Conservation (phyloP, 2,329 filamentous ascomycete genomes). For the Fusarium nematophilum region DNA sequence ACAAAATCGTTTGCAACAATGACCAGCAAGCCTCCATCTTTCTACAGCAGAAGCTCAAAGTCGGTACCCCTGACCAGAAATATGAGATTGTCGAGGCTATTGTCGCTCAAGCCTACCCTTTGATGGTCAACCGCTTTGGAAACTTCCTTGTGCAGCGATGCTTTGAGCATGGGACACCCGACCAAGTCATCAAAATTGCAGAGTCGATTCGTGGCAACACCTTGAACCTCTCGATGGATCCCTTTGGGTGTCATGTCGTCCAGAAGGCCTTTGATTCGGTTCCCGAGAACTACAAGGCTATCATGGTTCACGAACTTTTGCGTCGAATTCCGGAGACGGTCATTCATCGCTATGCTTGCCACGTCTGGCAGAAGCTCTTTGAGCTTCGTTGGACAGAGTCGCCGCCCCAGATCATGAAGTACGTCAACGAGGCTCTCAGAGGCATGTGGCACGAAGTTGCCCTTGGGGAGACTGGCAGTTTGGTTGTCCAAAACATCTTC, state of each 20-base stretch:
- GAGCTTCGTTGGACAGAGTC: conserved; percentile 95
- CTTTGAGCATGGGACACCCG: conserved; percentile 96
- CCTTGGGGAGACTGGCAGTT: conserved; percentile 93
- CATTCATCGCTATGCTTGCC: conserved; percentile 97
- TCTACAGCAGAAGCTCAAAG: conserved; percentile 97
- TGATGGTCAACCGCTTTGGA: conserved; percentile 99
- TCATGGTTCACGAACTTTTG: conserved; percentile 98
- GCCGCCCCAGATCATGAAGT: conserved; percentile 98
- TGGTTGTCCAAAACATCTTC: conserved; percentile 99
- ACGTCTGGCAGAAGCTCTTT: conserved; percentile 99
- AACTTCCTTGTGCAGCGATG: conserved; percentile 99
- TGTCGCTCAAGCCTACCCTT: conserved; percentile 89
- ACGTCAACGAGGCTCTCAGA: conserved; percentile 92
- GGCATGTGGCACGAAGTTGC: conserved; percentile 99
- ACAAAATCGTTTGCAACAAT: conserved; percentile 99
- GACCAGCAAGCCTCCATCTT: conserved; percentile 99
- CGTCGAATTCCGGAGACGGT: conserved; percentile 97
- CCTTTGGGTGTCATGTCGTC: conserved; percentile 97
- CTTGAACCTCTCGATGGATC: conserved; percentile 95
- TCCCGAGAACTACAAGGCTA: conserved; percentile 95
- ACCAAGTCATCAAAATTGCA: conserved; percentile 95
- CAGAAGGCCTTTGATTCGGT: conserved; percentile 99
- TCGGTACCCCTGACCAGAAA: conserved; percentile 94
- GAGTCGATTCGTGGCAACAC: conserved; percentile 95
- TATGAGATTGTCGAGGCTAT: conserved; percentile 98